phyloP scores from a whole-genome alignment of 2,329 filamentous ascomycete genomes.

The Cyclaneusma minus region DNA sequence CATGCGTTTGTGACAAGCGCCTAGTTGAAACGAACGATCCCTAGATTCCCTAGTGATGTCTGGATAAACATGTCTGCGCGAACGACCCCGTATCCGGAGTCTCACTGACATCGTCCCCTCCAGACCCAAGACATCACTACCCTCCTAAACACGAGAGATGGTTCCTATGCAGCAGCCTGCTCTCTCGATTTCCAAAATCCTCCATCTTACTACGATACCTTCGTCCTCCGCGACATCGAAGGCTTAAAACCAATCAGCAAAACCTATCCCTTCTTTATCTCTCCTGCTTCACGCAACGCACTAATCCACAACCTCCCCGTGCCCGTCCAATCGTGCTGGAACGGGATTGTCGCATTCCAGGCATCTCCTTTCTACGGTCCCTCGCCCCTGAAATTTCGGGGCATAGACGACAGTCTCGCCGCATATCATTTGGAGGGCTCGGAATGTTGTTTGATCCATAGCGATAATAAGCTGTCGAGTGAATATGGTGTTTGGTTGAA shows the following conservation, averaged over 20 bases:
- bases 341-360: constrained; percentile 36
- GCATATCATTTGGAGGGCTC: constrained; percentile 53
- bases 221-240: constrained; percentile 38
- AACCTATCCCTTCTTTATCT: constrained; percentile 44
- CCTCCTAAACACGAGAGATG: constrained; percentile 39
- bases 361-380: constrained; percentile 34
- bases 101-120: constrained; percentile 1
- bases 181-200: constrained; percentile 41
- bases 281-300: constrained; percentile 32
- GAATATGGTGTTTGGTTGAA: constrained; percentile 50
- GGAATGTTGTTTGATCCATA: constrained; percentile 66
- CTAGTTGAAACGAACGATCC: no score
- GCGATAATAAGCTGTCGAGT: constrained; percentile 51
- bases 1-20: no score
- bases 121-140: constrained; percentile 38
- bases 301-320: constrained; percentile 32
- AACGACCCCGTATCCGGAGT: background rate
- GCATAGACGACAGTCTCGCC: constrained; percentile 45
- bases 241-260: constrained; percentile 34
- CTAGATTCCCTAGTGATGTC: no score
- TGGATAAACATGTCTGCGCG: background rate
- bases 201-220: constrained; percentile 44
- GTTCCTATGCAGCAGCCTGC: constrained; percentile 45
- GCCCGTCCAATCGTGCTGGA: constrained; percentile 41
- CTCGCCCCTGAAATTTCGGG: constrained; percentile 41